These are phyloP conservation scores for Naegleria fowleri DNA, from an alignment of 208 protist genomes.

Conservation along the genomic window DNA sequence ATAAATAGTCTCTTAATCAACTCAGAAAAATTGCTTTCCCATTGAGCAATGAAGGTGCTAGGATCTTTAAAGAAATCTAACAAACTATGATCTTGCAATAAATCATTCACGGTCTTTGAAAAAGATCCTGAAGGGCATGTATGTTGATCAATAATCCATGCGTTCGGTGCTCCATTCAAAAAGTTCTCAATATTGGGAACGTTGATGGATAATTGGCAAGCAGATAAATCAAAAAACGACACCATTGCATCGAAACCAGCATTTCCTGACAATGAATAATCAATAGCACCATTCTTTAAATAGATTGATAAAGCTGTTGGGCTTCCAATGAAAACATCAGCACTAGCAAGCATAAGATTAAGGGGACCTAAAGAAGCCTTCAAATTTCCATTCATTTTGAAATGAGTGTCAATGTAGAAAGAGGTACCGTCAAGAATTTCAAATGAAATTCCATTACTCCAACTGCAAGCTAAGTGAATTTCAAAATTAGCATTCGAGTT, in stretches of 20 bases:
- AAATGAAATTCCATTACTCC: background rate
- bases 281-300: background rate
- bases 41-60: background rate
- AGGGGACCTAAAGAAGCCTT: background rate
- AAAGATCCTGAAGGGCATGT: background rate
- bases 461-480: background rate
- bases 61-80: background rate
- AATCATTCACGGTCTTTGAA: background rate
- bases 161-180: background rate
- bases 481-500: background rate
- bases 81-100: background rate
- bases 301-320: background rate
- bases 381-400: background rate
- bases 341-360: background rate
- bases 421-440: background rate
- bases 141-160: background rate
- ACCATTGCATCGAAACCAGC: background rate
- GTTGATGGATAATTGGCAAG: background rate
- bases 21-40: background rate
- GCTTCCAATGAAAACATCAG: background rate
- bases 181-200: background rate
- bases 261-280: background rate
- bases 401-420: background rate
- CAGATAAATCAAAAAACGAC: background rate
- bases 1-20: background rate